Evolutionary conservation across 2,329 filamentous ascomycete genomes (phyloP).

Genomic region (Aspergillus hiratsukae): DNA sequence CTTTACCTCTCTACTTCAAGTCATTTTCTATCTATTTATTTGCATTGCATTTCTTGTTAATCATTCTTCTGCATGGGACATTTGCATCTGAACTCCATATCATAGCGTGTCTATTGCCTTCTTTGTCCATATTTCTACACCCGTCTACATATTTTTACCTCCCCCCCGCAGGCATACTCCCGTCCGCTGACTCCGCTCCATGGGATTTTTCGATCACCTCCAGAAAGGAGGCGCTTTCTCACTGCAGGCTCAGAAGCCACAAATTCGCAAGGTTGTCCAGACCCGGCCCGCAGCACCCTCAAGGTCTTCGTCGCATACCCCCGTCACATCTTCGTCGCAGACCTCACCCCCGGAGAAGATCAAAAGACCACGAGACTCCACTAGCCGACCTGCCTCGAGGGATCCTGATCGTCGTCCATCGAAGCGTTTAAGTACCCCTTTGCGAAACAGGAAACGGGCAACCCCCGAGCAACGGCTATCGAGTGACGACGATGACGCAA

Average conservation of each 20-base stretch:
- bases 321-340: conserved; percentile 16
- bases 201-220: conserved; percentile 44
- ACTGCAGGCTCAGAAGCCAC: conserved; percentile 38
- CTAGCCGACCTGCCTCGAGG: conserved; percentile 27
- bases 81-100: conserved; percentile 4
- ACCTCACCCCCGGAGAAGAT: conserved; percentile 16
- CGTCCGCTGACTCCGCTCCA: conserved; percentile 17
- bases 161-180: conserved; percentile 3
- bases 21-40: not conserved
- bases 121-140: conserved; percentile 9
- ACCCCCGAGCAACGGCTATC: conserved; percentile 37
- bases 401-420: conserved; percentile 25
- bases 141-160: conserved; percentile 9
- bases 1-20: not conserved
- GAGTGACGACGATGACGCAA: conserved; percentile 40
- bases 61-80: not conserved
- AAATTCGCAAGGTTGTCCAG: conserved; percentile 41
- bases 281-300: conserved; percentile 28
- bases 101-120: conserved; percentile 3
- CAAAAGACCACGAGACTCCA: conserved; percentile 20
- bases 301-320: conserved; percentile 24
- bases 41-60: not conserved
- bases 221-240: conserved; percentile 42
- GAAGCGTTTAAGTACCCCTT: conserved; percentile 28
- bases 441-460: conserved; percentile 33